A percentile compares a stretch with the other conserved stretches of the same genome.
Conservation (phyloP, 352 stramenopile species). For the Pythium coloratum region DNA sequence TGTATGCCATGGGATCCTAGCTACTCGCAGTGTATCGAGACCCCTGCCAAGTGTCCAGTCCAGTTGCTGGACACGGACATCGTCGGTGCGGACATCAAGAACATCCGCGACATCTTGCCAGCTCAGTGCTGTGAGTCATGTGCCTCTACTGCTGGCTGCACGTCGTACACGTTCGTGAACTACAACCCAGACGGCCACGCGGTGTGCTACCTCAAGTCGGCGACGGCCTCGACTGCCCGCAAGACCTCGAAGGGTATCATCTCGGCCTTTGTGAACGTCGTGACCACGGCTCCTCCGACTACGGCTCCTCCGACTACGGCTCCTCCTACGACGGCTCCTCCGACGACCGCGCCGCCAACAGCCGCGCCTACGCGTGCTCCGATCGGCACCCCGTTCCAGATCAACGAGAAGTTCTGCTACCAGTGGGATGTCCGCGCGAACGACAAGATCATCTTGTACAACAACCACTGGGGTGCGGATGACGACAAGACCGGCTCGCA, state of each 20-base stretch:
- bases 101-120: neutral
- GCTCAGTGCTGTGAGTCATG: neutral
- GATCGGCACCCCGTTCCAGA: neutral
- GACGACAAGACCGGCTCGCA: neutral
- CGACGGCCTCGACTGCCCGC: neutral
- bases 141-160: neutral
- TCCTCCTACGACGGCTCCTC: too few species aligned
- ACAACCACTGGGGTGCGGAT: neutral
- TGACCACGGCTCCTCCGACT: too few species aligned
- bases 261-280: neutral
- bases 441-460: neutral
- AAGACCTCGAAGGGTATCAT: neutral
- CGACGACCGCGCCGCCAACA: too few species aligned
- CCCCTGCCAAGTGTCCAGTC: neutral
- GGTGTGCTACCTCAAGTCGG: neutral
- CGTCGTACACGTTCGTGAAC: neutral
- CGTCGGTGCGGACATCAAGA: neutral
- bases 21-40: neutral
- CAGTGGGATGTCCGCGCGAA: neutral
- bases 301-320: too few species aligned
- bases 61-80: neutral
- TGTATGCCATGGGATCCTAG: neutral
- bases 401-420: neutral
- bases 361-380: too few species aligned
- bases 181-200: neutral